A percentile compares a stretch with the other conserved stretches of the same genome.
These are phyloP conservation scores for Cyberlindnera petersonii DNA, from an alignment of 805 yeast genomes.

Conservation along the genomic window DNA sequence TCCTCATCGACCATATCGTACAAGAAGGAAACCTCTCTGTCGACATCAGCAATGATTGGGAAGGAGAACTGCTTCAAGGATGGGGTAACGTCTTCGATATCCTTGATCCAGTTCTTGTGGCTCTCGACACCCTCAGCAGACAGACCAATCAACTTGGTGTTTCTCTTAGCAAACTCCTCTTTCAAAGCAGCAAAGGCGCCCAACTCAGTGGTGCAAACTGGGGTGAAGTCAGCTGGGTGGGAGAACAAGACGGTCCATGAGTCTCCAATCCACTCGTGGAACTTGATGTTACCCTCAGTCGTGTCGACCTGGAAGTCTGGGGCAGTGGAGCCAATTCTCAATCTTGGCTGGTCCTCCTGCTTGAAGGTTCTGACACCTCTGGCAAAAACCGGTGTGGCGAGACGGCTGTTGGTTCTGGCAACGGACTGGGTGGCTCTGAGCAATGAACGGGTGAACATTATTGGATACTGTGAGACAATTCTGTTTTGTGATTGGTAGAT, in stretches of 20 bases:
- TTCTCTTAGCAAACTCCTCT: constrained; percentile 83
- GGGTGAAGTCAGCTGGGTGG: constrained; percentile 96
- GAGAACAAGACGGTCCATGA: constrained; percentile 87
- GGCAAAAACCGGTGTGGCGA: constrained; percentile 24
- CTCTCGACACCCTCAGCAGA: constrained; percentile 80
- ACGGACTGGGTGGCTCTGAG: constrained; percentile 26
- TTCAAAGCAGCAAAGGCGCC: constrained; percentile 90
- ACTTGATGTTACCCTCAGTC: constrained; percentile 76
- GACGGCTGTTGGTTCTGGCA: constrained; percentile 15
- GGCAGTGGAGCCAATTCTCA: constrained; percentile 79
- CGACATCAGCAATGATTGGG: constrained; percentile 89
- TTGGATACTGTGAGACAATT: background rate
- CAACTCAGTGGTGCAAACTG: constrained; percentile 93
- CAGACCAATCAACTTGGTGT: constrained; percentile 83
- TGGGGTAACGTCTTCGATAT: constrained; percentile 77
- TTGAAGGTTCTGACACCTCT: constrained; percentile 44
- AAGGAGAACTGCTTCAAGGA: constrained; percentile 68
- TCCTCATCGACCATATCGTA: constrained; percentile 88
- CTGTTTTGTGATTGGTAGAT: background rate
- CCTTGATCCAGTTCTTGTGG: constrained; percentile 85
- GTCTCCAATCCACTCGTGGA: constrained; percentile 83
- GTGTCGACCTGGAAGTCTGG: constrained; percentile 86
- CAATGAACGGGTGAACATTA: constrained; percentile 30
- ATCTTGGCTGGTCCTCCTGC: constrained; percentile 53
- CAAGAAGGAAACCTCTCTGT: constrained; percentile 77